Evolutionary conservation across 2,329 filamentous ascomycete genomes (phyloP).

Genomic region (Aspergillus sp.): DNA sequence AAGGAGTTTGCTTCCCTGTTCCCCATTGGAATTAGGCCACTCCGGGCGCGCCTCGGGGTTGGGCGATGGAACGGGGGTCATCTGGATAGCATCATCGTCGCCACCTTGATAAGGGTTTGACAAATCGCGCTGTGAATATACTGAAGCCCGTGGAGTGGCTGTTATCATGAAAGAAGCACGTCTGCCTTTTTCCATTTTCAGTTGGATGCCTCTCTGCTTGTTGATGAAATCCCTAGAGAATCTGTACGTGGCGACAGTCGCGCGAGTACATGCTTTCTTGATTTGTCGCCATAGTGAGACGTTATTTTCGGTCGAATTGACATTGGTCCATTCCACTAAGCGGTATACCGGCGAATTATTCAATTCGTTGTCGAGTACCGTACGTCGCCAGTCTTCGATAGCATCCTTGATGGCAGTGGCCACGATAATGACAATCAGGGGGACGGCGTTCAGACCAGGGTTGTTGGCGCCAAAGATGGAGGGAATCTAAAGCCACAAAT

Average conservation of each 20-base stretch:
- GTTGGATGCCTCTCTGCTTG: conserved; percentile 34
- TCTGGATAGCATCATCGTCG: conserved; percentile 66
- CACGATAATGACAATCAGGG: conserved; percentile 81
- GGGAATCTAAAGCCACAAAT: conserved; percentile 78
- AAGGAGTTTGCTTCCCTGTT: conserved; percentile 23
- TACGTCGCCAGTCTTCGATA: conserved; percentile 89
- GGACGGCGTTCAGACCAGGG: conserved; percentile 79
- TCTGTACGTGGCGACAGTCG: conserved; percentile 46
- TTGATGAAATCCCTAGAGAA: conserved; percentile 42
- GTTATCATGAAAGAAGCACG: conserved; percentile 60
- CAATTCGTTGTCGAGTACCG: conserved; percentile 79
- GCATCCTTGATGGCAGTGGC: conserved; percentile 91
- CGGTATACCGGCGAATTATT: conserved; percentile 95
- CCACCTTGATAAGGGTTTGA: conserved; percentile 38
- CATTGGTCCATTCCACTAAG: conserved; percentile 79
- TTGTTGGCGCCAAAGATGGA: conserved; percentile 89
- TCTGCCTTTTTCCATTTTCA: conserved; percentile 40
- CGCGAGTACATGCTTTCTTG: conserved; percentile 75
- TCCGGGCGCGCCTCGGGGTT: conserved; percentile 45
- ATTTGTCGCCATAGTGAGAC: conserved; percentile 76
- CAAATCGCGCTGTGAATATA: conserved; percentile 43
- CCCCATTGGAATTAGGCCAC: conserved; percentile 27
- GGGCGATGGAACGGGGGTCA: conserved; percentile 89
- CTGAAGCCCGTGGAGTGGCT: conserved; percentile 46
- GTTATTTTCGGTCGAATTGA: conserved; percentile 82